Evolutionary conservation across 345 rosid species (phyloP), one percentile per base, ranked within the genome.

Genomic region (Turnera subulata): DNA sequence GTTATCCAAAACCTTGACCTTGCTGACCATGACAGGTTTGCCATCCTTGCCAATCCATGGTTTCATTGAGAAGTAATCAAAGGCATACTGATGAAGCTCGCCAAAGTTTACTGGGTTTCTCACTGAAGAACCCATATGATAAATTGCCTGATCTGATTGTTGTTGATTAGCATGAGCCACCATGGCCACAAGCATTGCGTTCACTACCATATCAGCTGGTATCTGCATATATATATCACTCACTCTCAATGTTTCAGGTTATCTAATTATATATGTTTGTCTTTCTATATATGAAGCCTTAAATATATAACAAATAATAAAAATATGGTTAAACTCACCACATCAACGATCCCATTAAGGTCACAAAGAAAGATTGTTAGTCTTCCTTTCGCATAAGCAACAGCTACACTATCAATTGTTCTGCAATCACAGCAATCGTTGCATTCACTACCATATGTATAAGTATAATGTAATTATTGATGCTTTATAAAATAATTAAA

Each of bases 171-270:
- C 46, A 19, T 20, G 64, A 14, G 55, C 53, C 42, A n/a, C 65
- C 55, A 67, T 59, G 1, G 65, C 65, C 46, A 53, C 50, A 8
- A 67, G n/a, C 0, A 53, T 67, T 1, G 50, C 59, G 37, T 67
- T 67, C 33, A 59, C 71, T 32, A 67, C 71, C 71, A 67, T 67
- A 6, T 67, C 65, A 1, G 65, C 71, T 17, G 71, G 71, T 23
- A 67, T 59, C 71, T 67, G 35, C 35, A 29, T 29, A 8, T 8
- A 29, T n/a, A n/a, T n/a, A n/a, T n/a, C n/a, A n/a, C n/a, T 29
- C 4, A 29, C 8, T 8, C 35, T 29, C 35, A 29, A 29, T n/a
- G n/a, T n/a, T n/a, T n/a, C n/a, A n/a, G n/a, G n/a, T n/a, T n/a
- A n/a, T n/a, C n/a, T n/a, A n/a, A n/a, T n/a, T n/a, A 29, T n/a